phyloP scores from a whole-genome alignment of 805 yeast genomes.

The Ogataea populi-albae region DNA sequence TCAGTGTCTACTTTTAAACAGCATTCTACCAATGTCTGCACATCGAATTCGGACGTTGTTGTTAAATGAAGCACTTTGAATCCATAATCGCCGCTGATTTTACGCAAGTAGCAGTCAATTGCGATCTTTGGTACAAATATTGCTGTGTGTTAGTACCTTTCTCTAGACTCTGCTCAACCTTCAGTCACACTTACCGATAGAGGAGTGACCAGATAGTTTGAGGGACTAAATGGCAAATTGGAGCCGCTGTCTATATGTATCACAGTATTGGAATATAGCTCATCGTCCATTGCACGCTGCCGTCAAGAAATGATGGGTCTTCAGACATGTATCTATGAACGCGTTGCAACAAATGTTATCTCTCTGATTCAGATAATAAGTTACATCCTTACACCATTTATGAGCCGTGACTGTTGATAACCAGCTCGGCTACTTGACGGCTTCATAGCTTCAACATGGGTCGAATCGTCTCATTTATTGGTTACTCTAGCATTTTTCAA shows the following conservation, averaged over 20 bases:
- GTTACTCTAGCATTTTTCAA: too few relatives aligned
- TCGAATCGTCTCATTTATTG: too few relatives aligned
- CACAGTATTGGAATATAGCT: too few relatives aligned
- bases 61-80: constrained; percentile 18
- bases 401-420: too few relatives aligned
- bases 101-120: constrained; percentile 16
- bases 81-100: constrained; percentile 1
- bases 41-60: constrained; percentile 14
- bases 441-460: too few relatives aligned
- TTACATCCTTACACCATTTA: too few relatives aligned
- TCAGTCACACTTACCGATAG: constrained; percentile 13
- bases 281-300: too few relatives aligned
- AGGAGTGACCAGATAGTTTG: constrained; percentile 13
- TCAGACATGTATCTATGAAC: too few relatives aligned
- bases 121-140: constrained; percentile 13
- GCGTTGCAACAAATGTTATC: too few relatives aligned
- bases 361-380: too few relatives aligned
- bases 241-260: constrained; percentile 9
- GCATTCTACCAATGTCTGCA: constrained; percentile 7
- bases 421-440: constrained; percentile 2
- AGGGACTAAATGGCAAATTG: constrained; percentile 2
- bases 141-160: neutral
- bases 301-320: too few relatives aligned
- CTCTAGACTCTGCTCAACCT: neutral
- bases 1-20: neutral